Base-by-base conservation (phyloP, 495 filamentous ascomycete species). In the Aspergillus funiculosus region DNA sequence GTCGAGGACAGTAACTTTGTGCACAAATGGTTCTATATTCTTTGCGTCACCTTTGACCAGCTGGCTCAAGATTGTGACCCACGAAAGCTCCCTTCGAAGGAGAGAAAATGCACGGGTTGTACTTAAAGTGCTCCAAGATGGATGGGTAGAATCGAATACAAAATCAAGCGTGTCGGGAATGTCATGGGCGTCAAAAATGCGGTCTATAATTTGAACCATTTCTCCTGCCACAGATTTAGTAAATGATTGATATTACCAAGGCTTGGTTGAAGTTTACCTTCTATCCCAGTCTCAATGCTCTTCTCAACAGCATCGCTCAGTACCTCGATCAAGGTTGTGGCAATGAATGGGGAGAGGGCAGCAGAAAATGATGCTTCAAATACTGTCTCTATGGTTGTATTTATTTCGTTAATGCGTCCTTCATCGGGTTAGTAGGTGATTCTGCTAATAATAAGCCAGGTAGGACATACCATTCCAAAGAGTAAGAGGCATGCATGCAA, bases 291-390 rank as follows among this genome's bases (percentile, higher is more conserved):
- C 7, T 61, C 51, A 5, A 72, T 43, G 21, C 59, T 60, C 18
- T 63, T 65, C 35, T 67, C 64, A 24, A 66, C 41, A 0, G 53
- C 50, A 22, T 71, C 72, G 21, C 60, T 68, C n/a, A 75, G 24
- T 26, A 68, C 57, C 45, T 74, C 67, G 8, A 76, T 26, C 4
- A 73, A 54, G 17, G 59, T 54, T 7, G 64, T 61, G 19, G 61
- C 64, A 20, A 70, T 62, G 14, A 66, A 64, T 2, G 71, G 72
- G 15, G 71, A 75, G 25, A 50, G 48, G 10, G 66, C 57, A 22
- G 42, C 13, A 6, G 58, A 46, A 42, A 67, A 66, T 2, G 68
- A 36, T 0, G 44, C 49, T 1, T 54, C 49, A 18, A 72, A 55
- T 0, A 62, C 37, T 1, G 56, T 26, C 11, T 61, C 50, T 5